Evolutionary conservation across 306 rosid species (phyloP), one percentile per base, ranked within the genome.

Genomic region (Sicyos baderoa): DNA sequence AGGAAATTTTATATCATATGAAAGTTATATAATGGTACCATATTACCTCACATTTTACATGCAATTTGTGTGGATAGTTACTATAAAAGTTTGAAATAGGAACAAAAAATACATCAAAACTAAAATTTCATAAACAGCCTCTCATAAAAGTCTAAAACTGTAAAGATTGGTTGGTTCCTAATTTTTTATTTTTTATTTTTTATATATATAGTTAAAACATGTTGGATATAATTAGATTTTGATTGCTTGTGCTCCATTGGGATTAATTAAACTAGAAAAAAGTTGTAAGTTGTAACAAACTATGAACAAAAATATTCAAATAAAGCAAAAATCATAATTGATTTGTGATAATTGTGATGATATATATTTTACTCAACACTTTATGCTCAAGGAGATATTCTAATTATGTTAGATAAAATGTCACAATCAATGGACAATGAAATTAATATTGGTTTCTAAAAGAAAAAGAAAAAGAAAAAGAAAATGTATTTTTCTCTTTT

Each of bases 371-470:
- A 64, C n/a, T 44, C 53, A n/a, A 37, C 48, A 62, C 25, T 40
- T 8, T 18, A 63, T 63, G 68, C 50, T 37, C n/a, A 32, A 29
- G 8, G 68, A 40, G 49, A 62, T 17, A 44, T 44, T 64, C 70
- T 64, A 64, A 64, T 64, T 44, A 15, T 13, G 35, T 47, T 44
- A 13, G 71, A 66, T 65, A 21, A 45, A 21, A 45, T 65, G 70
- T 65, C 70, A 21, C 70, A 65, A 65, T 65, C 54, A 2, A 6
- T 19, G 54, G 18, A 65, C 54, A 42, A 64, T 35, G 2, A 64
- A 64, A 64, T 64, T 12, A 19, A 44, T 5, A 42, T 10, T 32
- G 70, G n/a, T 37, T 63, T n/a, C 29, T 18, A 37, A 37, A 16
- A 4, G 40, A 2, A 32, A 59, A n/a, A n/a, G n/a, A n/a, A n/a